Base-by-base conservation (phyloP, 345 rosid species). In the Chamaenerion angustifolium region DNA sequence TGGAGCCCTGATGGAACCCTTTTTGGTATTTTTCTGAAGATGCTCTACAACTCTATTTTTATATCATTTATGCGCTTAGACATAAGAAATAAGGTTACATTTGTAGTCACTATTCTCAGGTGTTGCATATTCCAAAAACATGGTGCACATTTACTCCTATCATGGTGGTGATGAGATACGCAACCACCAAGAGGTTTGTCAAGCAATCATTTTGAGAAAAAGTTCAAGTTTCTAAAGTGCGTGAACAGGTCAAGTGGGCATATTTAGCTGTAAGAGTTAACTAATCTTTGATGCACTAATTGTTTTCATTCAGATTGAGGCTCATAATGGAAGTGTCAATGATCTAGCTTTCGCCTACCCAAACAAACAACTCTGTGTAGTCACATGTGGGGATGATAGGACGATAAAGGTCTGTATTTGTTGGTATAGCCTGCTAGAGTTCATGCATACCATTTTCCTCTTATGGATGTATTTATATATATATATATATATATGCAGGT, bases 1-100 rank as follows among this genome's bases (percentile, higher is more conserved):
- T 88, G 96, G 96, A 83, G 94, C 64, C 81, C 94, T 15, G 85
- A 88, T 72, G 96, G 96, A 74, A 51, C 60, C 46, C 69, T 79
- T 37, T 16, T 58, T 31, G 4, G 25, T 35, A 11, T 37, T 0
- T 25, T 43, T 13, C 52, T 43, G 18, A 25, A 49, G 11, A 42
- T 54, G 43, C 17, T 49, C 37, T 4, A 31, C 37, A 31, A 7
- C 37, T 31, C 37, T 31, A 8, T 31, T 31, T 7, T 31, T 31
- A 31, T 31, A 3, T 31, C 37, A 8, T 31, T 31, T 4, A 31
- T 31, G 8, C 37, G 37, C 3, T 31, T 7, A 31, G 25, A 21
- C 25, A 21, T 21, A 21, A 21, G 25, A 21, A 21, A 21, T 1
- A 31, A 31, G 37, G 37, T 31, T 31, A 1, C 37, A 31, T 31